Base-by-base conservation (phyloP, 2,329 filamentous ascomycete species). In the Trichoderma sp. region DNA sequence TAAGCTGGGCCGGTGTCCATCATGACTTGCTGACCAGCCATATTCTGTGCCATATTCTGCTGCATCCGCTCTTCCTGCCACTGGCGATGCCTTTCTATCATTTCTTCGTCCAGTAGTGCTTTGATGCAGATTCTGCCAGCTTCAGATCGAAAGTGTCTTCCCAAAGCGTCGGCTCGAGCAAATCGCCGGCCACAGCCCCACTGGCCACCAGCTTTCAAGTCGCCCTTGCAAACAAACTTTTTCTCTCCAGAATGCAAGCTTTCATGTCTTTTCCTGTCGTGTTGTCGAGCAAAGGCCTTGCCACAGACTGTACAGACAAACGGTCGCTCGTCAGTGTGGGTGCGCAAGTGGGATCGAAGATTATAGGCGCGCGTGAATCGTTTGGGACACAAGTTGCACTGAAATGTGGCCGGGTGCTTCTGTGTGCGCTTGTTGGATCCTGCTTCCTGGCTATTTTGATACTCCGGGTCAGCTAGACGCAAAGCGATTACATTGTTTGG, bases 231-330 rank as follows among this genome's bases (percentile, higher is more conserved):
- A 8, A 98, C 92, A 77, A 98, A 99, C 77, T 97, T 98, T 87
- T 98, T 99, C 82, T 99, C 96, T 52, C 96, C 96, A 0, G 93
- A 96, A 77, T 99, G 96, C 52, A 99, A 83, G 49, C 95, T 94
- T 81, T 99, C 96, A 79, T 99, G 96, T 49, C 96, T 91, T 81
- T 99, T 99, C 56, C 96, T 91, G 78, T 99, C 96, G 77, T 99
- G 96, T 77, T 99, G 96, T 30, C 96, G 91, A 6, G 96, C 96
- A 81, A 99, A 99, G 0, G 96, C 96, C 80, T 99, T 99, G 64
- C 93, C 93, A 74, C 96, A 99, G 10, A 98, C 93, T 0, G 93
- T 97, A 77, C 96, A 99, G 3, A 98, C 95, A 76, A 98, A 99
- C 0, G 96, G 96, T 59, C 96, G 88, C 83, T 99, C 96, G 76